Base-by-base conservation (phyloP, 257 asterid species). In the Solanum raphanifolium region DNA sequence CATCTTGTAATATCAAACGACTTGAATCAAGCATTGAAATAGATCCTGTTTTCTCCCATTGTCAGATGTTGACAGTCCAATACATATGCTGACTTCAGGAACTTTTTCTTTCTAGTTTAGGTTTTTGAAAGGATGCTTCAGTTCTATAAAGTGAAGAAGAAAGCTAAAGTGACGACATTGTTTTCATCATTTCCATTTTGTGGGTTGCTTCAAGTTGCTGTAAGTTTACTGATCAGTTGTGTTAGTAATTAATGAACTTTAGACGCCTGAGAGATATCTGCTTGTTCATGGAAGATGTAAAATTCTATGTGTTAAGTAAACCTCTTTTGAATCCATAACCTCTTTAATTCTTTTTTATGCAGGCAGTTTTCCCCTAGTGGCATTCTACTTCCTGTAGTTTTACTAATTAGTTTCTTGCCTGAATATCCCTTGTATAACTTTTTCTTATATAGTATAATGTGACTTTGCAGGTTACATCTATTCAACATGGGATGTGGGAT, bases 151-250 rank as follows among this genome's bases (percentile, higher is more conserved):
- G 69, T 76, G 82, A 93, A 48, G 92, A 92, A 82, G 87, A 92
- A 90, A 90, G 89, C 87, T 91, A 89, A 90, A 92, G 92, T 90
- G 86, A 91, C 83, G 88, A 92, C 83, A 75, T 79, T 92, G 91
- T 94, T 95, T 68, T 83, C 93, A 31, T 88, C 92, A 78, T 91
- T 91, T 90, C 98, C 99, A 35, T 93, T 92, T 88, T 87, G 90
- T 86, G 98, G 98, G 89, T 88, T 97, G 92, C 97, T 97, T 72
- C 91, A 91, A 91, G 93, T 94, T 93, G 98, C 98, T 88, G 99
- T 97, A 94, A 89, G 99, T 92, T 52, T 75, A 65, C 68, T 39
- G 48, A 39, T 27, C 46, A 13, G 31, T 39, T 41, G 12, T 78
- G 71, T 62, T 62, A 10, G 71, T 23, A 62, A 36, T 23, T 21